These are phyloP conservation scores for Oryza officinalis DNA, from an alignment of 176 grass and related monocot genomes.

Conservation along the genomic window DNA sequence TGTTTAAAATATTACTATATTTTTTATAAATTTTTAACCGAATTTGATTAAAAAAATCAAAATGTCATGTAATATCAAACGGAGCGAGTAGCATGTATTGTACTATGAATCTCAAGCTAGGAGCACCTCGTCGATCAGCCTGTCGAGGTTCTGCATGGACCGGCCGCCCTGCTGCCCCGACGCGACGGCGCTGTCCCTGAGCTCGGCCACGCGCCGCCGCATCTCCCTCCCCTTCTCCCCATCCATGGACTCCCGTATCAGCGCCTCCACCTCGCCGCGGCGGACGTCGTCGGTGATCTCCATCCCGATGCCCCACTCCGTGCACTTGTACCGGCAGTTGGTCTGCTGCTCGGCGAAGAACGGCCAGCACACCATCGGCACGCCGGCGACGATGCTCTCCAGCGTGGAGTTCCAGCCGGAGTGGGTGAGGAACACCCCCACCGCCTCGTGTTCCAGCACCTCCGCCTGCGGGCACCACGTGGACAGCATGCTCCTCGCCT, in stretches of 20 bases:
- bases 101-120: no score
- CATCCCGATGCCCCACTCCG: slow-evolving; percentile 51
- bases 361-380: slow-evolving; percentile 34
- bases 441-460: slow-evolving; percentile 50
- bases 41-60: no score
- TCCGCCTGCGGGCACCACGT: slow-evolving; percentile 76
- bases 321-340: slow-evolving; percentile 53
- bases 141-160: slow-evolving; percentile 31
- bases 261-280: neutral
- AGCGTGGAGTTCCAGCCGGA: slow-evolving; percentile 83
- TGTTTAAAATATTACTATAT: no score
- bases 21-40: no score
- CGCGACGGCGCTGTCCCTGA: slow-evolving; percentile 22
- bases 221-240: slow-evolving; percentile 37
- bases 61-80: no score
- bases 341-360: slow-evolving; percentile 64
- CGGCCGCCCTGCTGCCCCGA: neutral
- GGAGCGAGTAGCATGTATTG: no score
- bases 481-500: slow-evolving; percentile 46
- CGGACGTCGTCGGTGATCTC: slow-evolving; percentile 43
- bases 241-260: slow-evolving; percentile 47
- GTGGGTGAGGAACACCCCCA: slow-evolving; percentile 76
- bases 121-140: slow-evolving; percentile 31
- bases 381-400: slow-evolving; percentile 53
- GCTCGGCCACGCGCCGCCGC: neutral